Percentiles rank a stretch among this genome's conserved stretches.
Conservation (phyloP, 495 filamentous ascomycete species). For the Hyphodiscus hymeniophilus region DNA sequence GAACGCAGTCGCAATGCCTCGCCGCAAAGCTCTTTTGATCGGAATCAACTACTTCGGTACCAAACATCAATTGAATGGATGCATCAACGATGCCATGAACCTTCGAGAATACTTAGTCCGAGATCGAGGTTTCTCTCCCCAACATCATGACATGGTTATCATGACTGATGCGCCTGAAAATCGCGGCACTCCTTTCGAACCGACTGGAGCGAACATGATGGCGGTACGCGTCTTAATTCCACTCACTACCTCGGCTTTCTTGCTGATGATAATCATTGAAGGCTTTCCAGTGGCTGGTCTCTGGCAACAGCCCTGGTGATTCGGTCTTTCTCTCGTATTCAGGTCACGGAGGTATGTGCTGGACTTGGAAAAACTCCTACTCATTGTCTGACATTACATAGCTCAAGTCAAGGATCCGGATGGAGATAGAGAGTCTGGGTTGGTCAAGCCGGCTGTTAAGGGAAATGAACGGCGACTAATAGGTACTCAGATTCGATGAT, state of each 20-base stretch:
- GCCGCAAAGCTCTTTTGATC: conserved; percentile 50
- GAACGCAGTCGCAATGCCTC: conserved; percentile 21
- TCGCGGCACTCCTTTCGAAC: conserved; percentile 39
- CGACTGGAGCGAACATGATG: conserved; percentile 47
- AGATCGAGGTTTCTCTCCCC: conserved; percentile 41
- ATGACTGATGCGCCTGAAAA: conserved; percentile 42
- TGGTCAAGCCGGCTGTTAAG: too few relatives aligned
- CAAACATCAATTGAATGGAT: conserved; percentile 41
- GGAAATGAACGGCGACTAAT: conserved; percentile 7
- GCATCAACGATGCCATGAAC: conserved; percentile 48
- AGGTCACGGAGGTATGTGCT: conserved; percentile 43
- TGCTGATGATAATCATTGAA: conserved; percentile 5
- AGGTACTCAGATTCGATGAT: conserved; percentile 38
- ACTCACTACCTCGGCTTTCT: not conserved
- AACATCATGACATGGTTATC: conserved; percentile 42
- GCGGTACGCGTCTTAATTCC: conserved; percentile 23
- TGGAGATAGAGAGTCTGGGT: conserved; percentile 38
- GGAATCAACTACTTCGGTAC: conserved; percentile 55
- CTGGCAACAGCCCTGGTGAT: conserved; percentile 38
- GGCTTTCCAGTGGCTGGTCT: conserved; percentile 48
- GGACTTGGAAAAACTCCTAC: too few relatives aligned
- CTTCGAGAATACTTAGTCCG: conserved; percentile 35
- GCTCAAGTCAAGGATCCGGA: conserved; percentile 37
- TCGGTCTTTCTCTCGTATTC: conserved; percentile 49
- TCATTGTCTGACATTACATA: conserved; percentile 16